Evolutionary conservation across 129 eudicot species (phyloP), one percentile per base, ranked within the genome.

Genomic region (Heracleum sosnowskyi): DNA sequence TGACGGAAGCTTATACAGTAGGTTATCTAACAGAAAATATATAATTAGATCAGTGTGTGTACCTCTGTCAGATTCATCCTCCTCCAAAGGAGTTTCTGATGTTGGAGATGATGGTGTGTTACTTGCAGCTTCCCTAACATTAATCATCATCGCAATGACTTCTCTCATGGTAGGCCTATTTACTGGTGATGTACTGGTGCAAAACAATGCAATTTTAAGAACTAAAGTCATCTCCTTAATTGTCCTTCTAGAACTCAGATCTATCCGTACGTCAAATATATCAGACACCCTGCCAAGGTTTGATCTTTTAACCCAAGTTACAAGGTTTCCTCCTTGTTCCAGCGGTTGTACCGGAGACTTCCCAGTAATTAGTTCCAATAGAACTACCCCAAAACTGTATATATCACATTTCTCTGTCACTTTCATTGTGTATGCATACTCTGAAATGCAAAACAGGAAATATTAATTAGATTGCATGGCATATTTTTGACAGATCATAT

Each of bases 361-460:
- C 44, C 98, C 98, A 10, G 98, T 94, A 35, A 94, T 79, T 33
- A 94, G 82, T 77, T 94, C 98, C 83, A 94, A 81, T 37, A 94
- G 63, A 76, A 93, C 98, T 36, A 93, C 98, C 41, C 98, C 98
- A 47, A 89, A 93, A 74, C 98, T 93, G 77, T 94, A 94, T 84
- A 91, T 85, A 68, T 94, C 97, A 24, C 97, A 91, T 82, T 94
- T 94, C 79, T 94, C 97, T 15, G 97, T 89, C 79, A 94, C 92
- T 84, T 94, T 94, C 97, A 94, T 91, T 39, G 98, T 94, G 86
- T 94, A 94, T 0, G 98, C 98, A 63, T 94, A 94, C 76, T 94
- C 98, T 94, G 92, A 47, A 83, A 87, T n/a, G 73, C 60, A 42
- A 76, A 20, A 34, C 35, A 77, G 78, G 64, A 40, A 84, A 39